phyloP scores from a whole-genome alignment of 2,329 filamentous ascomycete genomes.

The Pseudogymnoascus sp. region DNA sequence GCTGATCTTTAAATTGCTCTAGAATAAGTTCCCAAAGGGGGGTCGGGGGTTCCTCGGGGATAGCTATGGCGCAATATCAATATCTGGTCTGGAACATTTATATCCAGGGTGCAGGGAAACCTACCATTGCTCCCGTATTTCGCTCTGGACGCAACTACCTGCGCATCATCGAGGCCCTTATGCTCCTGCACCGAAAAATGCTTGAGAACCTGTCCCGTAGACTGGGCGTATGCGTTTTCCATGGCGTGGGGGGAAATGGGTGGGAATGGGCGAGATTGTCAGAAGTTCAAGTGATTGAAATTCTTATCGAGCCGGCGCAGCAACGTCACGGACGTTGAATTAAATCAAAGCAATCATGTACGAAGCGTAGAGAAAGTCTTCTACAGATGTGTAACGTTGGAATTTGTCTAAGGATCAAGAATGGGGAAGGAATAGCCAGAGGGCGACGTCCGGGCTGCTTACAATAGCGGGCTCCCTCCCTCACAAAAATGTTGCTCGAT shows the following conservation, averaged over 20 bases:
- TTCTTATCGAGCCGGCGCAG: neutral
- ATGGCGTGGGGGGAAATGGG: slow-evolving; percentile 30
- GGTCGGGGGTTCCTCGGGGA: slow-evolving; percentile 86
- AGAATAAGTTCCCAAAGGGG: slow-evolving; percentile 93
- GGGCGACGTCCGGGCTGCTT: neutral
- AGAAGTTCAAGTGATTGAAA: neutral
- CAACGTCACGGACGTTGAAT: slow-evolving; percentile 7
- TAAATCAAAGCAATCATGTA: slow-evolving; percentile 3
- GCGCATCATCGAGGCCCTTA: slow-evolving; percentile 49
- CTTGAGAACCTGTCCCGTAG: slow-evolving; percentile 49
- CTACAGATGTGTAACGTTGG: neutral
- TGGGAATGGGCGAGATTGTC: neutral
- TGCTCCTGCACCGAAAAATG: slow-evolving; percentile 47
- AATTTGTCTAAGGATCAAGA: neutral
- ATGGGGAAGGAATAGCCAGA: neutral
- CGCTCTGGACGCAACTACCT: slow-evolving; percentile 44
- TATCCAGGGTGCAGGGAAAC: slow-evolving; percentile 19
- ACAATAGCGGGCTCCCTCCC: neutral
- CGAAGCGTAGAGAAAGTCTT: neutral
- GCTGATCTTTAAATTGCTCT: slow-evolving; percentile 98
- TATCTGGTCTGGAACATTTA: slow-evolving; percentile 8
- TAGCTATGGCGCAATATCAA: slow-evolving; percentile 38
- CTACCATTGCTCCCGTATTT: slow-evolving; percentile 61
- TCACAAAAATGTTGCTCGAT: neutral
- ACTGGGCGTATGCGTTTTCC: slow-evolving; percentile 54